phyloP scores from a whole-genome alignment of 2,329 filamentous ascomycete species.

The Colletotrichum chrysophilum region DNA sequence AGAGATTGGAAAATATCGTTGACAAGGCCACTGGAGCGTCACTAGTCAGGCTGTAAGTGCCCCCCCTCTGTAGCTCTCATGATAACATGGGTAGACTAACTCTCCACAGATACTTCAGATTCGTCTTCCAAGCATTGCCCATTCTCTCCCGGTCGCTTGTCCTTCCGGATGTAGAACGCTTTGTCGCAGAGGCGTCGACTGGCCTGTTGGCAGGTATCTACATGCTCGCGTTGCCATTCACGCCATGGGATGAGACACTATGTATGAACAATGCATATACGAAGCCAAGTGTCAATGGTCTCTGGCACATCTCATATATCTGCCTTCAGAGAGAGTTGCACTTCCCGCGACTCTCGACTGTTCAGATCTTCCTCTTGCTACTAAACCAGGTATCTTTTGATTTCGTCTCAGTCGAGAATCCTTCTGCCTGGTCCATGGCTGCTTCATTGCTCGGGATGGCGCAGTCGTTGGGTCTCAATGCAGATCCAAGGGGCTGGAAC shows the following conservation, averaged over 20 bases:
- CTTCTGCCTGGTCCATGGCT: neutral
- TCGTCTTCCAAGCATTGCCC: neutral
- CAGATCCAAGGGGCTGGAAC: neutral
- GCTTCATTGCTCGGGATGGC: neutral
- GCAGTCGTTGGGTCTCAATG: neutral
- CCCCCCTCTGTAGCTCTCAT: neutral
- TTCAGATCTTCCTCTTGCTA: neutral
- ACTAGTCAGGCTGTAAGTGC: neutral
- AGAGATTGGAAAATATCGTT: neutral
- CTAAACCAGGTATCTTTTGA: neutral
- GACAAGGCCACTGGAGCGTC: neutral
- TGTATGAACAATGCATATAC: neutral
- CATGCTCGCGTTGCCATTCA: neutral
- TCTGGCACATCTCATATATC: neutral
- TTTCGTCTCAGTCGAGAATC: neutral
- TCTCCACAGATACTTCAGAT: neutral
- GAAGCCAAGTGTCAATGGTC: neutral
- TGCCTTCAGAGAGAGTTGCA: neutral
- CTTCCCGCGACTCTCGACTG: neutral
- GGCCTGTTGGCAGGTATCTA: neutral
- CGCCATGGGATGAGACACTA: neutral
- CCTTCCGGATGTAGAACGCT: neutral
- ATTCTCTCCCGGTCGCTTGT: neutral
- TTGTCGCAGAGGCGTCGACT: neutral
- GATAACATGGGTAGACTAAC: neutral